These are phyloP conservation scores for Schizopora paradoxa DNA, from an alignment of 1,284 basidiomycete species.

Conservation along the genomic window DNA sequence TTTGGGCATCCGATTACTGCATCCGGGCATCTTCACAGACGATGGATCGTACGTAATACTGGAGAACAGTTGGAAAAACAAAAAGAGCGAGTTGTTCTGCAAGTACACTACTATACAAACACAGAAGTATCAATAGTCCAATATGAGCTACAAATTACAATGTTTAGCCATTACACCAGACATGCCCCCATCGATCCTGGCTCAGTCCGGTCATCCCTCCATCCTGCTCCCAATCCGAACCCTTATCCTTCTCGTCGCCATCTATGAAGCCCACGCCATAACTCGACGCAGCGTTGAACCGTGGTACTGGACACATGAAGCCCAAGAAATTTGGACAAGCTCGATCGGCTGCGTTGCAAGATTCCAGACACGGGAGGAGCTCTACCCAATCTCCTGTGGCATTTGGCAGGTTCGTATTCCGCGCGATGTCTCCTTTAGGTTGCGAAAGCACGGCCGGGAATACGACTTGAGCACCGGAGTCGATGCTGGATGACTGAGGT, in stretches of 20 bases:
- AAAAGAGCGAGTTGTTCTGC: too few species aligned
- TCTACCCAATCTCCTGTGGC: conserved; percentile 42
- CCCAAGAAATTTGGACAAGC: conserved; percentile 70
- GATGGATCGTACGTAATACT: too few species aligned
- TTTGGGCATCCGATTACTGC: too few species aligned
- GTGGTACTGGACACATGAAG: conserved; percentile 63
- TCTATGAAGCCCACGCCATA: conserved; percentile 76
- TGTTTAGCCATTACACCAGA: conserved; percentile 68
- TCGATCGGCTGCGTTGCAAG: conserved; percentile 68
- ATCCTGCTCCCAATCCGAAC: conserved; percentile 26
- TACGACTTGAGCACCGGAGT: conserved; percentile 24
- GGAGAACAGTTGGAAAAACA: too few species aligned
- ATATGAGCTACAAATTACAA: too few species aligned
- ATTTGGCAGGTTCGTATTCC: conserved; percentile 44
- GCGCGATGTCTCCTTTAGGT: conserved; percentile 33
- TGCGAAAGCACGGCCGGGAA: conserved; percentile 44
- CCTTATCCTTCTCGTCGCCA: conserved; percentile 40
- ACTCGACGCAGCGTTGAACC: conserved; percentile 61
- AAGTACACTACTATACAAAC: too few species aligned
- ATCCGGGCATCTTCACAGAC: too few species aligned
- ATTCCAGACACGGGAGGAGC: conserved; percentile 74
- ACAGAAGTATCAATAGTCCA: too few species aligned
- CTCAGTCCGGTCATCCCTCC: conserved; percentile 45
- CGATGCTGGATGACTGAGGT: conserved; percentile 27
- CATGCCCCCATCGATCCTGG: conserved; percentile 73